Percentiles rank a stretch among this genome's conserved stretches.
phyloP scores from a whole-genome alignment of 116 monocot species.

The Trichopus zeylanicus region DNA sequence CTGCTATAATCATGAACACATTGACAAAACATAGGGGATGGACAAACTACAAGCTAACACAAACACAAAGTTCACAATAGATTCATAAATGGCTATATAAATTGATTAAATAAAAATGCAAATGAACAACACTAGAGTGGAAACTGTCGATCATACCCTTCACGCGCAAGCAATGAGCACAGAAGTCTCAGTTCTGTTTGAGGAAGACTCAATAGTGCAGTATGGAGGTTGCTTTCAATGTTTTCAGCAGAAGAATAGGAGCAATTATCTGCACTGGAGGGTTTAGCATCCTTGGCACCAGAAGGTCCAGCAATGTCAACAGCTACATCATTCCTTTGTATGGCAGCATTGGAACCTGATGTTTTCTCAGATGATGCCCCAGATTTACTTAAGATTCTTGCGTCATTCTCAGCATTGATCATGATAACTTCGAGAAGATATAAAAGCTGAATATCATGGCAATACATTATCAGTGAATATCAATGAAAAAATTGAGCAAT shows the following conservation, averaged over 20 bases:
- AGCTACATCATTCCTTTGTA: constrained; percentile 27
- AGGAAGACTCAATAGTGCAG: constrained; percentile 57
- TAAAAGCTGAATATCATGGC: constrained; percentile 43
- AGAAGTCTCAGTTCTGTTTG: constrained; percentile 68
- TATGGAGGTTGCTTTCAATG: constrained; percentile 15
- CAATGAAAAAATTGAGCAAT: not conserved
- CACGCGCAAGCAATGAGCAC: constrained; percentile 93
- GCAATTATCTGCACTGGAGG: constrained; percentile 14
- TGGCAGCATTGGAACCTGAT: constrained; percentile 33
- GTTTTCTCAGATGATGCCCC: constrained; percentile 38
- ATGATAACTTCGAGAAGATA: constrained; percentile 93
- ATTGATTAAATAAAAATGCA: too few relatives aligned
- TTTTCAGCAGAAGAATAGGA: constrained; percentile 8
- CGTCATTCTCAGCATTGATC: constrained; percentile 63
- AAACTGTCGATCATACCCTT: constrained; percentile 72
- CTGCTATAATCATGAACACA: too few relatives aligned
- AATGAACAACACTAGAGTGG: too few relatives aligned
- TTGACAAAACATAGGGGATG: too few relatives aligned
- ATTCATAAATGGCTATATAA: too few relatives aligned
- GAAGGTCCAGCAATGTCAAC: constrained; percentile 15
- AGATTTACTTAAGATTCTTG: constrained; percentile 26
- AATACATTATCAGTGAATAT: not conserved
- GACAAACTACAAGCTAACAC: too few relatives aligned
- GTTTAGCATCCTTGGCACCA: constrained; percentile 20
- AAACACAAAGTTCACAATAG: too few relatives aligned